Evolutionary conservation across 306 rosid species (phyloP).

Genomic region (Fragaria nilgerrensis): DNA sequence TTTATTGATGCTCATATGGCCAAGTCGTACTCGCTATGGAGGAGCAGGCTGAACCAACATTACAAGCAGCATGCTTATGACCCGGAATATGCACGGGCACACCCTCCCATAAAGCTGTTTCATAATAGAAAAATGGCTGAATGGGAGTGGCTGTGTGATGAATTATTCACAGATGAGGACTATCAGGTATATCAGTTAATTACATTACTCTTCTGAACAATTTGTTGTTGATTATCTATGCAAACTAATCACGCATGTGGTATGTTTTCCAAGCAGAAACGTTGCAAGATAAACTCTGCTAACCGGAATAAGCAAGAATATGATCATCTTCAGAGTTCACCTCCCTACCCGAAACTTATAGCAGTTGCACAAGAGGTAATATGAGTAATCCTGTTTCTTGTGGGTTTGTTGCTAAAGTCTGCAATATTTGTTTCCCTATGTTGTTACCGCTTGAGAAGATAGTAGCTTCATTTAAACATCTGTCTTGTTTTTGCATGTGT

Average conservation of each 20-base stretch:
- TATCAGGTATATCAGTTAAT: not conserved
- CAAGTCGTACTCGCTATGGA: not conserved
- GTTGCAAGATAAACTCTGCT: not conserved
- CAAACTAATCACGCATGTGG: not conserved
- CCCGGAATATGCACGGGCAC: not conserved
- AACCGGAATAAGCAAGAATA: not conserved
- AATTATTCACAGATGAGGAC: not conserved
- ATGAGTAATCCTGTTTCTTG: not conserved
- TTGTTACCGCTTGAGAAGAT: not conserved
- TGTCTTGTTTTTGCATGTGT: not conserved
- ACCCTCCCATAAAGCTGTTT: not conserved
- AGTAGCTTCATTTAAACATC: not conserved
- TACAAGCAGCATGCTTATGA: constrained; percentile 6
- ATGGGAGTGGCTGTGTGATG: constrained; percentile 5
- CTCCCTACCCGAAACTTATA: not conserved
- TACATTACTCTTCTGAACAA: not conserved
- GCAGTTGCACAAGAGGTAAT: not conserved
- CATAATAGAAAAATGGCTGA: not conserved
- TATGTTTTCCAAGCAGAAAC: constrained; percentile 1
- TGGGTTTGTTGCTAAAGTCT: not conserved
- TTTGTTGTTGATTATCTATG: not conserved
- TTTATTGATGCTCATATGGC: not conserved
- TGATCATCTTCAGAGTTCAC: not conserved
- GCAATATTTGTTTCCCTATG: not conserved
- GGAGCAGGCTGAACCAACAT: not conserved